Evolutionary conservation across 1,284 basidiomycete genomes (phyloP).

Genomic region (Apiotrichum gracile): DNA sequence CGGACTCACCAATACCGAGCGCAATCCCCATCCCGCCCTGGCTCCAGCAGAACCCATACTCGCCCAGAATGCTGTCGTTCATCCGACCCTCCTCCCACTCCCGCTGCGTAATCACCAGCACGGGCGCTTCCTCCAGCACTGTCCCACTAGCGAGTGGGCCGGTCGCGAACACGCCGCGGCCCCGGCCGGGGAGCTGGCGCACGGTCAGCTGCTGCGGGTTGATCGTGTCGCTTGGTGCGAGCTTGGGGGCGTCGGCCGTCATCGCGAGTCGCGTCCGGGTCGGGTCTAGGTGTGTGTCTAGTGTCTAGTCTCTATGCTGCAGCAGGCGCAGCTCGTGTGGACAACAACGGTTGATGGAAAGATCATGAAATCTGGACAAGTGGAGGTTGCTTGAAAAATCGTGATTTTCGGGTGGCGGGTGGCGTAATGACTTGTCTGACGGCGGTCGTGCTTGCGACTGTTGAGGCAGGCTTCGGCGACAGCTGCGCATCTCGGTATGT

Average conservation of each 20-base stretch:
- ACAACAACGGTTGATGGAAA: too few relatives aligned
- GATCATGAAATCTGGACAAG: too few relatives aligned
- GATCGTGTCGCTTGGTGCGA: constrained; percentile 14
- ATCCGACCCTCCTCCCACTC: constrained; percentile 63
- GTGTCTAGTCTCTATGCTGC: too few relatives aligned
- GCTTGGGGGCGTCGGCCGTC: neutral
- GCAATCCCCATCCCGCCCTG: constrained; percentile 75
- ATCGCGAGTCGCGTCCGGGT: too few relatives aligned
- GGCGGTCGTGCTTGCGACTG: too few relatives aligned
- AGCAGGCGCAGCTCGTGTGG: too few relatives aligned
- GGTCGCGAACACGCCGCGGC: constrained; percentile 50
- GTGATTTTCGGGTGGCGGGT: too few relatives aligned
- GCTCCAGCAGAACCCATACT: constrained; percentile 81
- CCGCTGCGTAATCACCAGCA: constrained; percentile 65
- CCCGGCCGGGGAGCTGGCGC: constrained; percentile 27
- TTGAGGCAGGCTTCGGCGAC: too few relatives aligned
- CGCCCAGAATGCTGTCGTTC: constrained; percentile 65
- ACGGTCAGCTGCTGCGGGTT: constrained; percentile 43
- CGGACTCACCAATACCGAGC: constrained; percentile 67
- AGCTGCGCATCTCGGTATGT: too few relatives aligned
- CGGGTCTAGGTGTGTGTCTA: too few relatives aligned
- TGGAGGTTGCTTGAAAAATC: too few relatives aligned
- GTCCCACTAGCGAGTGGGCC: constrained; percentile 58
- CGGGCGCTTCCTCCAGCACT: constrained; percentile 74
- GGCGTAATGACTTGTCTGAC: too few relatives aligned